phyloP scores from a whole-genome alignment of 192 early-diverging fungal genomes.

The Linnemannia elongata region DNA sequence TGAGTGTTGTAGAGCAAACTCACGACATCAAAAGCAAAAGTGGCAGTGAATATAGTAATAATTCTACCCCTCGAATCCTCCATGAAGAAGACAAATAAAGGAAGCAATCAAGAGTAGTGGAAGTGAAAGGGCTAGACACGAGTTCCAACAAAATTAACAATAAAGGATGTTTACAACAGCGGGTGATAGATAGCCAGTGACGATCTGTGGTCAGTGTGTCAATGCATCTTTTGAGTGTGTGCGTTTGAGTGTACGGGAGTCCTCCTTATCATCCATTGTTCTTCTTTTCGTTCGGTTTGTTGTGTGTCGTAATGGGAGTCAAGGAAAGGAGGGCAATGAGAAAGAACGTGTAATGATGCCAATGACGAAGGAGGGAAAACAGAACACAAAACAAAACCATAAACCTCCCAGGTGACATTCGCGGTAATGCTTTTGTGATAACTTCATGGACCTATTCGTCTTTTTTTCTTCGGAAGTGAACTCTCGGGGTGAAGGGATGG shows the following conservation, averaged over 20 bases:
- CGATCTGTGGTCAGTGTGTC: background rate
- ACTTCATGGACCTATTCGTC: background rate
- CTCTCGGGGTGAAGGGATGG: background rate
- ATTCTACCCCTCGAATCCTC: background rate
- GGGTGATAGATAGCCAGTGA: background rate
- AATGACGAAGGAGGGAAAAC: background rate
- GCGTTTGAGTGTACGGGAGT: background rate
- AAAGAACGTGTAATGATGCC: background rate
- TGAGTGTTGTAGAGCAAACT: constrained; percentile 1
- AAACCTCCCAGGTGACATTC: background rate
- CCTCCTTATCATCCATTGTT: background rate
- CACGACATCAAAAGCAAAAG: background rate
- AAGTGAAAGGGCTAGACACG: background rate
- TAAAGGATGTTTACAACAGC: background rate
- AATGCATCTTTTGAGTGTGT: background rate
- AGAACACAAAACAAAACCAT: background rate
- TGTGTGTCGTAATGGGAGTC: constrained; percentile 8
- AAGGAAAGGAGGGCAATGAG: background rate
- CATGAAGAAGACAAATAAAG: background rate
- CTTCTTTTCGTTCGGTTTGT: background rate
- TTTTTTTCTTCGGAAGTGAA: background rate
- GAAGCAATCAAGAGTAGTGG: background rate
- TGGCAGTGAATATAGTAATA: background rate
- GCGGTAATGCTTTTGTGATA: constrained; percentile 6
- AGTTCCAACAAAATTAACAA: background rate